Conservation (phyloP, 768 basidiomycete species). For the Serendipita sp. region DNA sequence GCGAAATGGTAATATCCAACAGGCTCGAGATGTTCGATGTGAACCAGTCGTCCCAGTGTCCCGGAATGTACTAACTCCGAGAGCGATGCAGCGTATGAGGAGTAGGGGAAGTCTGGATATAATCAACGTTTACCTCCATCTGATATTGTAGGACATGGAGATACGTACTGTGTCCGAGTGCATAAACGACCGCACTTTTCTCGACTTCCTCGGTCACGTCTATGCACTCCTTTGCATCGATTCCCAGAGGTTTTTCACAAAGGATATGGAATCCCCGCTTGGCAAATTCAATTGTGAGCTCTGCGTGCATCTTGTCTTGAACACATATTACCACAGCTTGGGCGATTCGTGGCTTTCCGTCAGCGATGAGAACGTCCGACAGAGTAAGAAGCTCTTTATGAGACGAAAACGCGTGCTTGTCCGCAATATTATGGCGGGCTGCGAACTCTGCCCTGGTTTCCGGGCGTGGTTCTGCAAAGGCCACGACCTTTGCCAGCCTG, state of each 20-base stretch:
- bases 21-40: constrained; percentile 72
- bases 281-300: constrained; percentile 59
- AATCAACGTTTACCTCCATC: not conserved
- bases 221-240: constrained; percentile 52
- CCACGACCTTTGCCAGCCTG: constrained; percentile 54
- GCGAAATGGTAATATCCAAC: constrained; percentile 81
- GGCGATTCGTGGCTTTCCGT: constrained; percentile 53
- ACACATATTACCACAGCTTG: constrained; percentile 73
- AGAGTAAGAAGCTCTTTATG: constrained; percentile 59
- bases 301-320: constrained; percentile 64
- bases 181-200: constrained; percentile 60
- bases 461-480: constrained; percentile 70
- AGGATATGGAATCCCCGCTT: constrained; percentile 76
- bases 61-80: constrained; percentile 56
- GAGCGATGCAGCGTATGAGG: constrained; percentile 62
- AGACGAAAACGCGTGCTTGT: constrained; percentile 50
- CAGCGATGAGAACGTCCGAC: constrained; percentile 47
- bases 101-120: constrained; percentile 63
- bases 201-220: constrained; percentile 59
- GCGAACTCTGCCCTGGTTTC: constrained; percentile 48
- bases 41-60: constrained; percentile 59
- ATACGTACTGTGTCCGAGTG: constrained; percentile 65
- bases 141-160: not conserved
- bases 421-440: constrained; percentile 39
- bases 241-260: constrained; percentile 90